These are phyloP conservation scores for Hypomyces rosellus DNA, from an alignment of 2,329 filamentous ascomycete species.

Conservation along the genomic window DNA sequence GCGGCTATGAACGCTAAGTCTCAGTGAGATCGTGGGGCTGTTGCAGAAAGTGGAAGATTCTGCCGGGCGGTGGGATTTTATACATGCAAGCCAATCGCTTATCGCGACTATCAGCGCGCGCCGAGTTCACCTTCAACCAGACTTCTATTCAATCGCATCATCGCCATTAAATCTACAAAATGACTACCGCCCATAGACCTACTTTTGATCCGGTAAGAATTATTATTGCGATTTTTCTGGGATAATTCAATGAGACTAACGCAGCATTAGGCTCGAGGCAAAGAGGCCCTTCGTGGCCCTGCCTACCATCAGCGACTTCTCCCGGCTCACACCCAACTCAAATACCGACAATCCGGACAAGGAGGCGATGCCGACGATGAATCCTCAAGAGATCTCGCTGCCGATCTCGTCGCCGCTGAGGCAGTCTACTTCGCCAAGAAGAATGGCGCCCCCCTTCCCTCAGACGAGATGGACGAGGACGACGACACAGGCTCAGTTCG, in stretches of 20 bases:
- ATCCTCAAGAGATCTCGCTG: constrained; percentile 68
- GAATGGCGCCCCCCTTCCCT: constrained; percentile 45
- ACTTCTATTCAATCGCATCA: neutral
- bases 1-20: constrained; percentile 16
- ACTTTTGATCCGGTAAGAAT: constrained; percentile 83
- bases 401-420: constrained; percentile 85
- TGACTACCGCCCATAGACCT: constrained; percentile 71
- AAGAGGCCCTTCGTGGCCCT: constrained; percentile 87
- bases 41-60: constrained; percentile 28
- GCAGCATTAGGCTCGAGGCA: constrained; percentile 67
- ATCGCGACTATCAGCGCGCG: constrained; percentile 5
- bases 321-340: constrained; percentile 88
- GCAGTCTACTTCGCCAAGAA: constrained; percentile 81
- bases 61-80: constrained; percentile 42
- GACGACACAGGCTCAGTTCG: constrained; percentile 26
- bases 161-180: constrained; percentile 21
- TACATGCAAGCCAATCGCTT: constrained; percentile 1
- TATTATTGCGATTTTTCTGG: neutral
- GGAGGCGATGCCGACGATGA: constrained; percentile 72
- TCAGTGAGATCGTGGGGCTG: constrained; percentile 12
- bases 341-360: constrained; percentile 81
- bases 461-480: constrained; percentile 46
- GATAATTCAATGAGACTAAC: neutral
- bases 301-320: constrained; percentile 95
- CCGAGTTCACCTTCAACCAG: neutral